Conservation (phyloP, 78 protist species). For the Polysphondylium violaceum region DNA sequence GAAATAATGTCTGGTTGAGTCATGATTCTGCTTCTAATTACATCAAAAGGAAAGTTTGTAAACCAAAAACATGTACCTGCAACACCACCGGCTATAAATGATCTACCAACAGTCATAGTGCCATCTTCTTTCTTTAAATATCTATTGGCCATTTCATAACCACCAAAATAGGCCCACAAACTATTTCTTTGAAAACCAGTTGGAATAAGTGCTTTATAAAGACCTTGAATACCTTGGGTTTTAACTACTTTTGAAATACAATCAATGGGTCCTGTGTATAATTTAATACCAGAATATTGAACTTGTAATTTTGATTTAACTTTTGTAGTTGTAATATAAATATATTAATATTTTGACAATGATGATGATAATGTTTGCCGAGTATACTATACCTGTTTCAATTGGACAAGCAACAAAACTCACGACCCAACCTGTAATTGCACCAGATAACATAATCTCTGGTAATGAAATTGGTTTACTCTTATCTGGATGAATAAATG, state of each 20-base stretch:
- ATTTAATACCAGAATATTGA: constrained; percentile 54
- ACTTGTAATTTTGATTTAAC: constrained; percentile 67
- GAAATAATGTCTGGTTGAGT: constrained; percentile 22
- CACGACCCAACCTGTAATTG: constrained; percentile 69
- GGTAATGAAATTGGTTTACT: constrained; percentile 42
- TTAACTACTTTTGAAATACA: constrained; percentile 45
- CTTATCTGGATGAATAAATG: constrained; percentile 40
- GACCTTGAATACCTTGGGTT: constrained; percentile 36
- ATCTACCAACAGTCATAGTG: constrained; percentile 45
- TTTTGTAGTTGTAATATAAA: background rate
- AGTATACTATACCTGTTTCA: constrained; percentile 33
- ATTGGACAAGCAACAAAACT: constrained; percentile 77
- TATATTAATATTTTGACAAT: background rate
- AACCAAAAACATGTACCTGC: constrained; percentile 79
- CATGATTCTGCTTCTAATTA: constrained; percentile 68
- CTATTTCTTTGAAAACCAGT: constrained; percentile 67
- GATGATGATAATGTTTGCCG: no score
- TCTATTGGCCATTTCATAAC: constrained; percentile 52
- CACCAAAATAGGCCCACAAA: constrained; percentile 70
- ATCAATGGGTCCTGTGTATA: constrained; percentile 78
- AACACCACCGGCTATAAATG: constrained; percentile 79
- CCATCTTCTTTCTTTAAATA: constrained; percentile 34
- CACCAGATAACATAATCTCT: constrained; percentile 67
- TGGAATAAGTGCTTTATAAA: constrained; percentile 65
- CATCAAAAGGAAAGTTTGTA: constrained; percentile 67